phyloP scores from a whole-genome alignment of 306 rosid species.

The Crotalaria pallida region DNA sequence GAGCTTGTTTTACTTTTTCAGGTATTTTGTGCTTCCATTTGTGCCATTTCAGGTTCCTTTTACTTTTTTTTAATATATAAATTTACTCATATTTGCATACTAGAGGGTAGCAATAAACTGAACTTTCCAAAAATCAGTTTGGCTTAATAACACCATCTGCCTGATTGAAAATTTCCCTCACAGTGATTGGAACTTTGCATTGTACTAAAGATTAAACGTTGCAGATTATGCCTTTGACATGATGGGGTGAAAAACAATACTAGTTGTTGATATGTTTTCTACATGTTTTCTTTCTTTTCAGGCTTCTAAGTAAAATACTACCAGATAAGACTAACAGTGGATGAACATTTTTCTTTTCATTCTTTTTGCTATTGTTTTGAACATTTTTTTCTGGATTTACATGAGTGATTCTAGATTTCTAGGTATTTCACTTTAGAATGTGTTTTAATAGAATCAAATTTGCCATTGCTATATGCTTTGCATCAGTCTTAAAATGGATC shows the following conservation, averaged over 20 bases:
- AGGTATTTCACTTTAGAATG: background rate
- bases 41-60: background rate
- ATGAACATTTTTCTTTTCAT: background rate
- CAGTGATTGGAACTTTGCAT: background rate
- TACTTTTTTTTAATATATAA: background rate
- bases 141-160: background rate
- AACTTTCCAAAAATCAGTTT: background rate
- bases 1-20: slow-evolving; percentile 78
- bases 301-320: background rate
- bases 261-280: background rate
- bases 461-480: background rate
- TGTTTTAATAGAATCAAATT: background rate
- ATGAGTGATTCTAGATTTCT: no score
- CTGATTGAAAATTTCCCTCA: background rate
- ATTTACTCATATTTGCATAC: background rate
- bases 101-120: background rate
- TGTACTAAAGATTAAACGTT: background rate
- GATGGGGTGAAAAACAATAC: background rate
- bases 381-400: background rate
- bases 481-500: background rate
- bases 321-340: background rate
- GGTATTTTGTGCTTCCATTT: slow-evolving; percentile 40
- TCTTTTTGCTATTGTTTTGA: background rate
- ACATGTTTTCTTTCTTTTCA: background rate
- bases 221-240: background rate